Base-by-base conservation (phyloP, 306 rosid species). In the Ormosia semicastrata region DNA sequence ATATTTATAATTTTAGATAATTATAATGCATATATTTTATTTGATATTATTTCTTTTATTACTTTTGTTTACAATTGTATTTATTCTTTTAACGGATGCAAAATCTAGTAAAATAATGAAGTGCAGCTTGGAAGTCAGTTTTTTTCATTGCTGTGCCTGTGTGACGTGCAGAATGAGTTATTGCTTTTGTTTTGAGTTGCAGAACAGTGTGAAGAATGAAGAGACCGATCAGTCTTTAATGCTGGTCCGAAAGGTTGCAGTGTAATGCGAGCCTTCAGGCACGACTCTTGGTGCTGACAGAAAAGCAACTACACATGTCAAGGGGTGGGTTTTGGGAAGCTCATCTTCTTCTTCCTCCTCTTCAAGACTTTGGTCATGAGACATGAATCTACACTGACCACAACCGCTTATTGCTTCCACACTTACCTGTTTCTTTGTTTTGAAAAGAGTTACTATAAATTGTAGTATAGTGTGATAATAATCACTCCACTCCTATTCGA, bases 221-320 rank as follows among this genome's bases (percentile, higher is more conserved):
- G 62, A 70, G 64, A 3, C 40, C 63, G 60, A 54, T 11, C 32
- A 73, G 75, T 32, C 47, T 32, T 73, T 50, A 72, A 81, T 81
- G 84, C 71, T 3, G 2, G 30, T 29, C 46, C 58, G 15, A 7
- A 29, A 40, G 67, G 10, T n/a, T 56, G 70, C 7, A 11, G 71
- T 12, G 77, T 62, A 69, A 79, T 44, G 41, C 71, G 63, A 70
- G 53, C 59, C 71, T 37, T n/a, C 46, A 44, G 52, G 33, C 83
- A 46, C 72, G 44, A 52, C 57, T 52, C 24, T 52, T 70, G 50
- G 4, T 32, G n/a, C 77, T 70, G 63, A 58, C 83, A 79, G 3
- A 29, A 59, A 71, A 80, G 6, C 43, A 59, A 46, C 64, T 64
- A n/a, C 6, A 14, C 7, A 52, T 14, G 17, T 52, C 24, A 52